Conservation (phyloP, 306 rosid species). For the Hippophae tibetana region DNA sequence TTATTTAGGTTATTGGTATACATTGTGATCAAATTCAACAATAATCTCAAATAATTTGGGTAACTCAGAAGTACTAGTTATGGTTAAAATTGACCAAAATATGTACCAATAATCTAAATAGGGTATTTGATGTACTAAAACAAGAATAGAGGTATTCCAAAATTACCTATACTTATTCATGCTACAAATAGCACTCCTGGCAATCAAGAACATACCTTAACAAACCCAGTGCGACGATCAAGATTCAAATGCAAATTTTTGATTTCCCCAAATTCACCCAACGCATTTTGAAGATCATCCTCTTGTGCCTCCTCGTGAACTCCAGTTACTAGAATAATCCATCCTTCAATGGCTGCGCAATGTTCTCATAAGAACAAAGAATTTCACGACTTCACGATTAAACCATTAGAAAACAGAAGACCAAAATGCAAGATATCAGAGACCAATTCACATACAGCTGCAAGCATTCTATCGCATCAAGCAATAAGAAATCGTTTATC, state of each 20-base stretch:
- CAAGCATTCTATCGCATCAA: too few species aligned
- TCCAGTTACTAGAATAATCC: conserved; percentile 93
- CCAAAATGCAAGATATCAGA: background rate
- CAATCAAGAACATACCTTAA: conserved; percentile 40
- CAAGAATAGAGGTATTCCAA: background rate
- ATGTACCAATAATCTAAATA: too few species aligned
- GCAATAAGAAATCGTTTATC: too few species aligned
- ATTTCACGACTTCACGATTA: too few species aligned
- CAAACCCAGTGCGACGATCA: conserved; percentile 96
- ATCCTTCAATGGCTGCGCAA: conserved; percentile 83
- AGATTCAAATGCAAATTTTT: conserved; percentile 88
- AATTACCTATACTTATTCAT: background rate
- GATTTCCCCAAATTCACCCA: conserved; percentile 91
- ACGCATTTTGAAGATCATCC: conserved; percentile 74
- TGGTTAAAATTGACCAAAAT: too few species aligned
- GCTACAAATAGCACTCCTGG: too few species aligned
- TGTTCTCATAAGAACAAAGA: background rate
- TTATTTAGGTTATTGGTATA: too few species aligned
- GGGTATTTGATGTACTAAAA: too few species aligned
- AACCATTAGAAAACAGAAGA: background rate
- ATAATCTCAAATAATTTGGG: too few species aligned
- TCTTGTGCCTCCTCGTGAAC: conserved; percentile 98
- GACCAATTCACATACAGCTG: too few species aligned
- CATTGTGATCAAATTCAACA: too few species aligned
- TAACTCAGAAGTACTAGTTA: too few species aligned